phyloP scores from a whole-genome alignment of 805 yeast species.

The Henningerozyma blattae region DNA sequence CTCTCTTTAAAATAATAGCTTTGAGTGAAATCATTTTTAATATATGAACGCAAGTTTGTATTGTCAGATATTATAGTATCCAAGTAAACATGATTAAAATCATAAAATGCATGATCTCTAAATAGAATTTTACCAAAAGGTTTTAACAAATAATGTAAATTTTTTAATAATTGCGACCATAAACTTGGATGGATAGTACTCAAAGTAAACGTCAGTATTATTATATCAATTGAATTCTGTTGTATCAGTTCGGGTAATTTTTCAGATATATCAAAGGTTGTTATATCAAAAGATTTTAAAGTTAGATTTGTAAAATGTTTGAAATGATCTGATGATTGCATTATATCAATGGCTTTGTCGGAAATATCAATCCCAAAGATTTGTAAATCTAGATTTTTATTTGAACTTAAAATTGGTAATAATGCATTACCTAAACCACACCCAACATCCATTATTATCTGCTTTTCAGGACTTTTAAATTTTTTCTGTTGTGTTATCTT shows the following conservation, averaged over 20 bases:
- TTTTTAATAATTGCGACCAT: constrained; percentile 67
- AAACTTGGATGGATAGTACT: constrained; percentile 48
- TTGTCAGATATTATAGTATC: constrained; percentile 73
- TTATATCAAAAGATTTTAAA: too few relatives aligned
- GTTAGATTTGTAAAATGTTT: constrained; percentile 11
- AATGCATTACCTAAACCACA: constrained; percentile 96
- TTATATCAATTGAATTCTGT: neutral
- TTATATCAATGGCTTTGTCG: constrained; percentile 73
- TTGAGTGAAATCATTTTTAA: constrained; percentile 91
- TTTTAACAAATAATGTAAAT: constrained; percentile 56
- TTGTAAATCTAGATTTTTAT: constrained; percentile 55
- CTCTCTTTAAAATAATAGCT: constrained; percentile 93
- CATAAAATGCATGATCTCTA: constrained; percentile 89
- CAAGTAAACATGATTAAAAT: constrained; percentile 83
- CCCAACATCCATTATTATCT: constrained; percentile 84
- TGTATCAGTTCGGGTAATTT: neutral
- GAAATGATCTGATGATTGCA: constrained; percentile 47
- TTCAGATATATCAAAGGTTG: neutral
- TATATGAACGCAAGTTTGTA: constrained; percentile 64
- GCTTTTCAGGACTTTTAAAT: too few relatives aligned
- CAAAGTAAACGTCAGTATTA: neutral
- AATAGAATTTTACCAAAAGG: constrained; percentile 88
- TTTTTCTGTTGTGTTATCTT: neutral
- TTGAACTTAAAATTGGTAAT: constrained; percentile 72
- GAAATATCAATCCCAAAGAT: constrained; percentile 81